Evolutionary conservation across 768 basidiomycete genomes (phyloP).

Genomic region (Mycena floridula): DNA sequence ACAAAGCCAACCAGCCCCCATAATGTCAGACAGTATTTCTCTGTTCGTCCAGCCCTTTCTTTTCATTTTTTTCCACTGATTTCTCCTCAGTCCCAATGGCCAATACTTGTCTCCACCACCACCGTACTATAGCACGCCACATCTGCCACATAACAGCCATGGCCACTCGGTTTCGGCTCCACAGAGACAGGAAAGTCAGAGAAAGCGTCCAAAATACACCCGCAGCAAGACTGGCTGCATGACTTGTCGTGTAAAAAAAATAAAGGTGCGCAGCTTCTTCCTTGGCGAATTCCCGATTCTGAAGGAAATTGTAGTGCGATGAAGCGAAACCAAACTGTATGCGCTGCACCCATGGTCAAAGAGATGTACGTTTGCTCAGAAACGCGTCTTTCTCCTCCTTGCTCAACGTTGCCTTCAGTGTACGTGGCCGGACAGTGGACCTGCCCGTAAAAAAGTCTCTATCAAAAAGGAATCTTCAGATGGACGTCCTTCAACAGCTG

Average conservation of each 20-base stretch:
- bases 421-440: slow-evolving; percentile 47
- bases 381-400: background rate
- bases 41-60: slow-evolving; percentile 1
- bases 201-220: slow-evolving; percentile 89
- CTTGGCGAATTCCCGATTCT: background rate
- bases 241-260: slow-evolving; percentile 91
- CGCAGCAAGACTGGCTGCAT: slow-evolving; percentile 93
- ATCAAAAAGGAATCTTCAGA: slow-evolving; percentile 54
- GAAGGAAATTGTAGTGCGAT: slow-evolving; percentile 58
- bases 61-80: slow-evolving; percentile 10
- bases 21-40: no score
- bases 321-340: slow-evolving; percentile 85
- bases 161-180: slow-evolving; percentile 44
- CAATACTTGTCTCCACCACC: slow-evolving; percentile 33
- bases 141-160: slow-evolving; percentile 22
- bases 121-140: slow-evolving; percentile 30
- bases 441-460: slow-evolving; percentile 74
- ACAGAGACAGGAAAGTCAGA: slow-evolving; percentile 44
- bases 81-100: slow-evolving; percentile 18
- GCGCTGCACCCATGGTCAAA: slow-evolving; percentile 80
- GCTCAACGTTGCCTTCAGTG: slow-evolving; percentile 9
- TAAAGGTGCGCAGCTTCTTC: slow-evolving; percentile 59
- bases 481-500: slow-evolving; percentile 67
- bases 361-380: slow-evolving; percentile 52
- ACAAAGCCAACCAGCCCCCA: slow-evolving; percentile 47